Percentiles rank a stretch among this genome's conserved stretches.
Conservation (phyloP, 208 protist species). For the Naegleria gruberi region DNA sequence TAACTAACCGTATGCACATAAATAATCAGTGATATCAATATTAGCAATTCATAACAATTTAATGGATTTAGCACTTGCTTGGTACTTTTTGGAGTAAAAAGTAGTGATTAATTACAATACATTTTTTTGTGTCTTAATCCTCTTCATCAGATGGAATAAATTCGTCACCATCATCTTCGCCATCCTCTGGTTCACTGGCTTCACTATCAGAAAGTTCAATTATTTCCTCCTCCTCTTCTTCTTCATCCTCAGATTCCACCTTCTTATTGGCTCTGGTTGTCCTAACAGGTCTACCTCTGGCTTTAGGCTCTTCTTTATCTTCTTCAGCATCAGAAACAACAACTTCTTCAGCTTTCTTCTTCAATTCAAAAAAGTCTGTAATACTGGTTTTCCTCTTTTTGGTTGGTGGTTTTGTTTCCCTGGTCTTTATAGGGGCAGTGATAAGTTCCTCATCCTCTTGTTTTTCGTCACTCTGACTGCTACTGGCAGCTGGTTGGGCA, state of each 20-base stretch:
- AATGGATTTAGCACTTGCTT: too few relatives aligned
- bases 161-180: neutral
- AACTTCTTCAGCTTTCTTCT: slow-evolving; percentile 5
- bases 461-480: neutral
- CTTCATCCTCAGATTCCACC: neutral
- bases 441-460: neutral
- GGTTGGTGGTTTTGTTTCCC: neutral
- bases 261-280: neutral
- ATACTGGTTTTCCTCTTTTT: neutral
- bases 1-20: too few relatives aligned
- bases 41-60: too few relatives aligned
- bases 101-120: neutral
- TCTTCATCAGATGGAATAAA: neutral
- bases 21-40: too few relatives aligned
- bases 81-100: too few relatives aligned
- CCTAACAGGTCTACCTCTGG: slow-evolving; percentile 28
- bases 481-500: neutral
- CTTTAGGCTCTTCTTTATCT: slow-evolving; percentile 12
- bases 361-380: neutral
- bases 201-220: slow-evolving; percentile 16
- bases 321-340: neutral
- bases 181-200: neutral
- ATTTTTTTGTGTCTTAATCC: too few relatives aligned
- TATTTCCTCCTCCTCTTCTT: slow-evolving; percentile 25
- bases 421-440: neutral